These are phyloP conservation scores for Wickerhamiella kurtzmanii DNA, from an alignment of 805 yeast species.

Conservation along the genomic window DNA sequence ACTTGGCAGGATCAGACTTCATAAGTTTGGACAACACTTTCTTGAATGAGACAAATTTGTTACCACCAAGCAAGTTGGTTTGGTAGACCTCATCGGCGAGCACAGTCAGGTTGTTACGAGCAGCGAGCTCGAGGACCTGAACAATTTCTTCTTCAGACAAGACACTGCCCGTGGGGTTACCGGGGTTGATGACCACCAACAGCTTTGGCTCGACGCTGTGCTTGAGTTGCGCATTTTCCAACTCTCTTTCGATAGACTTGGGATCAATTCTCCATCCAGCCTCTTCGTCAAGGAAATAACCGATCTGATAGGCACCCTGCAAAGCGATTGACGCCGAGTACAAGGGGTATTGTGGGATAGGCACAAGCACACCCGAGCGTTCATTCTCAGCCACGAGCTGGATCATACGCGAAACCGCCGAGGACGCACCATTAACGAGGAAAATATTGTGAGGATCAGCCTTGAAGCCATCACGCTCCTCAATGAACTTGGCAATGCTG, in stretches of 20 bases:
- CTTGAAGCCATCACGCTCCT: constrained; percentile 59
- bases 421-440: constrained; percentile 88
- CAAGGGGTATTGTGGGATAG: constrained; percentile 96
- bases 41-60: constrained; percentile 60
- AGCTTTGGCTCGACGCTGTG: constrained; percentile 57
- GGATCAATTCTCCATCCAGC: constrained; percentile 77
- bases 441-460: constrained; percentile 62
- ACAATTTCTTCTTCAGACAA: constrained; percentile 51
- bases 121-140: constrained; percentile 65
- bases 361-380: constrained; percentile 69
- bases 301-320: constrained; percentile 68
- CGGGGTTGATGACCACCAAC: constrained; percentile 90
- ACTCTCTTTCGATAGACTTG: constrained; percentile 42
- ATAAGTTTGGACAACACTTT: constrained; percentile 59
- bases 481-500: constrained; percentile 69
- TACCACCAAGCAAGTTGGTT: constrained; percentile 69
- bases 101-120: constrained; percentile 68
- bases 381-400: constrained; percentile 50
- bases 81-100: constrained; percentile 98
- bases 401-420: constrained; percentile 73
- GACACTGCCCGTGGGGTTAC: constrained; percentile 94
- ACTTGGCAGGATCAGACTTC: constrained; percentile 32
- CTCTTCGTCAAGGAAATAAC: constrained; percentile 73
- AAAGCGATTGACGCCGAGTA: constrained; percentile 90
- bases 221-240: constrained; percentile 32